Base-by-base conservation (phyloP, 2,329 filamentous ascomycete genomes). In the Venturia effusa region DNA sequence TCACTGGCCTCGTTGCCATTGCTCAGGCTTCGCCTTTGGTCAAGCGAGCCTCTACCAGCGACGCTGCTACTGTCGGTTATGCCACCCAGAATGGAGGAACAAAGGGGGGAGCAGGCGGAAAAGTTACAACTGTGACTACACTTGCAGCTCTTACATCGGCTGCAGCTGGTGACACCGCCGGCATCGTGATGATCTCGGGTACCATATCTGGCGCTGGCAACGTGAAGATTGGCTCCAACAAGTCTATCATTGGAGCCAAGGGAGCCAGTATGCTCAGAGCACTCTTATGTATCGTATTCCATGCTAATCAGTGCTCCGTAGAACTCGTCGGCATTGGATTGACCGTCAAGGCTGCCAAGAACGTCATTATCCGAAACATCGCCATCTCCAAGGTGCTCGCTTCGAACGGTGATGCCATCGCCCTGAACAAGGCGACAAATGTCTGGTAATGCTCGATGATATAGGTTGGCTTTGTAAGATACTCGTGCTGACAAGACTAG, bases 401-500 rank as follows among this genome's bases (percentile, higher is more conserved):
- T 5, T 72, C 75, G 10, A 73, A 76, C 39, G 80, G 80, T 43
- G 83, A 85, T 70, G 77, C 80, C 48, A 76, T 85, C 62, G 77
- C 78, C 2, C 74, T 83, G 2, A 76, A 84, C 66, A 69, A 70
- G 2, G 74, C 77, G 0, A 77, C 70, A 4, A 81, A 81, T 63
- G 76, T 85, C 39, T 89, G 86, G 37, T 39, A 86, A 76, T 87
- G 61, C 84, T 87, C 73, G 84, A 87, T 74, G 78, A 78, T 70
- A 84, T 87, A 66, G 76, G 87, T 22, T 8, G 34, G 13, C 13
- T 27, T 34, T 24, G 17, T 3, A n/a, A n/a, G n/a, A n/a, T n/a
- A 17, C 7, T 59, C n/a, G 22, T 57, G 51, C 32, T 34, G 19
- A 27, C 45, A 11, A 13, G 43, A 11, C n/a, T n/a, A 73, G 86